Base-by-base conservation (phyloP, 495 filamentous ascomycete genomes). In the Articulospora tetracladia region DNA sequence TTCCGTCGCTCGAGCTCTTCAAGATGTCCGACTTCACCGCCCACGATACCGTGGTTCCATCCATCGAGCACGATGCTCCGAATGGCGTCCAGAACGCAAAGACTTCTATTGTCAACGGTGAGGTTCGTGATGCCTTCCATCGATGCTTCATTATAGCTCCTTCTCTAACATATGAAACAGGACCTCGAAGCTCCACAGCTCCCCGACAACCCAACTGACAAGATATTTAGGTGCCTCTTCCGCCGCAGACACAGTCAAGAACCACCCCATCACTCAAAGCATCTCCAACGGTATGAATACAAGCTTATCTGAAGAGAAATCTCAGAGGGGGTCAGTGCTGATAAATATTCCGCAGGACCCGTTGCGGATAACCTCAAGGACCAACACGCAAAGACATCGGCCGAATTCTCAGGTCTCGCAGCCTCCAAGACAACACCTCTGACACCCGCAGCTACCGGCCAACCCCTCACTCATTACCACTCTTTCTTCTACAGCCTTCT, bases 391-490 rank as follows among this genome's bases (percentile, higher is more conserved):
- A 89, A 88, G 76, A 91, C 91, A 53, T 71, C 77, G 53, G 74
- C 77, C 63, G 91, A 96, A 76, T 80, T 96, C 64, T 82, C 79
- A 69, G 89, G 90, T 67, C 78, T 97, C 55, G 86, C 88, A 66
- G 82, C 83, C 62, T 67, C 89, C 57, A 87, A 87, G 61, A 79
- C 82, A 55, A 84, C 84, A 52, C 90, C 91, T 44, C 73, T 81
- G 32, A 78, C 85, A 59, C 82, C 82, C 36, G 84, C 91, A 66
- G 85, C 84, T 63, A 95, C 86, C 68, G 92, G 91, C 66, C 93
- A 97, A 72, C 88, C 88, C 25, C 74, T 98, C 76, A 97, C 92
- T 51, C 89, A 93, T 75, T 99, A 97, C 74, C 94, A 98, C 76
- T 97, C 92, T 32, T 84, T 97, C 77, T 93, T 98, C 78, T 90